Evolutionary conservation across 78 protist genomes (phyloP), one percentile per base, ranked within the genome.

Genomic region (Polysphondylium violaceum): DNA sequence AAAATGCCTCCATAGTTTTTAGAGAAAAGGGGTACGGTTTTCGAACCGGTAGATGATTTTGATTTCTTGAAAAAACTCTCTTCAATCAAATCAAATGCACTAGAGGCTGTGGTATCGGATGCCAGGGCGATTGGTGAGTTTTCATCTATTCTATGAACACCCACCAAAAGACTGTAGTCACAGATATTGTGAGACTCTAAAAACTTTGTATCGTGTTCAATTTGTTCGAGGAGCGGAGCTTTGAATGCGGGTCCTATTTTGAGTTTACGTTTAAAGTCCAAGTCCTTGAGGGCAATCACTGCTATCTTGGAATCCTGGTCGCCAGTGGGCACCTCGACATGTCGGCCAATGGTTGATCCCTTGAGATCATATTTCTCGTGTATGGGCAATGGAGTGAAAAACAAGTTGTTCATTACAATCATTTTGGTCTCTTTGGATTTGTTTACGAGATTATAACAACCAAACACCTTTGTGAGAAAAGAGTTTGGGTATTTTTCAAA

Each of bases 141-240:
- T 56, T 74, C 86, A 47, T 68, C 77, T 0, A 87, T 68, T 21
- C 55, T 23, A 47, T 87, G 93, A n/a, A 76, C 63, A 44, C 93
- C 93, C 21, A 87, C 81, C 47, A 87, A 40, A 23, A 87, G 36
- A 77, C 93, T 87, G 59, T 87, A 87, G 74, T 87, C 93, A 51
- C 93, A 87, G 4, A 87, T 87, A 56, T 72, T 72, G 14, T 87
- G 68, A 35, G 93, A 74, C 25, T 87, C 93, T 12, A 87, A 25
- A 23, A 68, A 55, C 21, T 65, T 68, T 1, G 86, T 77, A 44
- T 87, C 93, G 36, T 76, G 72, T 64, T 87, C 93, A 33, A 87
- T 69, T 61, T 87, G 93, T 47, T 87, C 93, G 35, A 87, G 12
- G 19, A 87, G 7, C 36, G 93, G 85, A 36, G 93, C 93, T 65